Evolutionary conservation across 495 filamentous ascomycete genomes (phyloP).

Genomic region (Aspergillus steynii): DNA sequence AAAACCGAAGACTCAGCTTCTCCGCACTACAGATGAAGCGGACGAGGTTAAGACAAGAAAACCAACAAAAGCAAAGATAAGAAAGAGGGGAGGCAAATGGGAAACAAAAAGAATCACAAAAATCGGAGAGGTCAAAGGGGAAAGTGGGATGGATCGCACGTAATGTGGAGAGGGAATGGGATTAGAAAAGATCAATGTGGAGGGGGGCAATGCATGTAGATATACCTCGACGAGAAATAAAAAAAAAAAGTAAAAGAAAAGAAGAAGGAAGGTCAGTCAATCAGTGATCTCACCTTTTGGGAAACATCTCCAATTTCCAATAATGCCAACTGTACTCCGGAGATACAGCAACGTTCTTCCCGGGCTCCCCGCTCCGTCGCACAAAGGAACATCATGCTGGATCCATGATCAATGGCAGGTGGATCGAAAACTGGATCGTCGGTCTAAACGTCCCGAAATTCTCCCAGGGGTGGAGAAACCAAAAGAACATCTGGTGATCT

Average conservation of each 20-base stretch:
- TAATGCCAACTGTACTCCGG: neutral
- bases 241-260: neutral
- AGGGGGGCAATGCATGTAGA: neutral
- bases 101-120: neutral
- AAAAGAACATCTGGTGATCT: neutral
- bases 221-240: neutral
- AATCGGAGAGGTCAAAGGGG: neutral
- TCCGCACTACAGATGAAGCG: constrained; percentile 7
- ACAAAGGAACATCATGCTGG: neutral
- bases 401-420: neutral
- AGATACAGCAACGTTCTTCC: constrained; percentile 1
- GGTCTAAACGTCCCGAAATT: constrained; percentile 1
- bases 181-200: neutral
- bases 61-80: neutral
- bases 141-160: neutral
- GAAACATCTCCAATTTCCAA: neutral
- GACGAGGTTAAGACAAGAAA: neutral
- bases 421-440: constrained; percentile 2
- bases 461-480: constrained; percentile 4
- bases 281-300: neutral
- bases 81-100: neutral
- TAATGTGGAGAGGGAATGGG: neutral
- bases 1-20: constrained; percentile 4
- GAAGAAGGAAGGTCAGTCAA: neutral
- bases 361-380: constrained; percentile 7